Evolutionary conservation across 164 flowering plant genomes (phyloP), one percentile per base, ranked within the genome.

Genomic region (Stephania japonica): DNA sequence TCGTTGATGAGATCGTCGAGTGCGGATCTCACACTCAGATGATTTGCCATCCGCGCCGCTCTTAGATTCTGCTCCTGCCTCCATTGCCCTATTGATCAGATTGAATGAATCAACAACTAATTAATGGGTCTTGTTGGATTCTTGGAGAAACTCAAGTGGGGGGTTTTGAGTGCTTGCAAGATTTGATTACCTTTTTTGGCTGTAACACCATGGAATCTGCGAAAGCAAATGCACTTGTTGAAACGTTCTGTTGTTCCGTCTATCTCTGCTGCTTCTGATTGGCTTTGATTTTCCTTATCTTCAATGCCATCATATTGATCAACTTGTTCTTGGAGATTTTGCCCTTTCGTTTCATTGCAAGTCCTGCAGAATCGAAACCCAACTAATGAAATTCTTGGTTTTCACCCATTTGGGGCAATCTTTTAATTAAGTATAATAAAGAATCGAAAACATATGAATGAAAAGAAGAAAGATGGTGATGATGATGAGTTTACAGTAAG

Each of bases 1-100:
- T 89, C 88, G 7, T 89, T 85, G 16, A 92, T 89, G 6, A 88
- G 79, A 11, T 81, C 80, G 73, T 89, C 88, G 4, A 88, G 70
- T 7, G 80, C 81, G 86, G 87, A 86, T 61, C 71, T 80, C 42
- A 84, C 82, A 43, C 83, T 85, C 12, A 87, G 85, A 75, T 86
- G 89, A 59, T 83, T 79, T 81, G 89, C 88, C 59, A 85, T 81
- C 79, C 80, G 81, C 53, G 87, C 84, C 50, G 82, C 86, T 78
- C 81, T 80, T 12, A 43, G 76, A 75, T 80, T 86, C 81, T 82
- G 90, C 26, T 84, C 88, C 78, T 85, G 87, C 83, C 81, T 84
- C 92, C 91, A 82, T 27, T 73, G 41, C 47, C 81, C 12, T 81
- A 77, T 16, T 63, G 43, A 49, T 80, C 38, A 32, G 38, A 32